A percentile compares a stretch with the other conserved stretches of the same genome.
Conservation (phyloP, 768 basidiomycete species). For the Phanerochaete carnosa region DNA sequence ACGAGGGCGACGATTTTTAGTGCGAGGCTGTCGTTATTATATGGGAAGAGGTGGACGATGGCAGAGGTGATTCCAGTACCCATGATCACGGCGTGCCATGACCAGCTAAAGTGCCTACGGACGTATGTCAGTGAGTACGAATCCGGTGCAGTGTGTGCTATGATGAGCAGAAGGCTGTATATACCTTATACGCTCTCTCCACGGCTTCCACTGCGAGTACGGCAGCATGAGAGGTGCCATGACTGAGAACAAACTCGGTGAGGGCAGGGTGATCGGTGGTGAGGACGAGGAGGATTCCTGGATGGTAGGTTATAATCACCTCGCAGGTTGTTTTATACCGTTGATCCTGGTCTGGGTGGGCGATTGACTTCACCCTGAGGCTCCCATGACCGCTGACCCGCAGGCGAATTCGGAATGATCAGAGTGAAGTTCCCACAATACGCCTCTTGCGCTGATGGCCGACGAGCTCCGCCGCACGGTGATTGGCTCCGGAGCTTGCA, state of each 20-base stretch:
- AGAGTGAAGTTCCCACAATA: neutral
- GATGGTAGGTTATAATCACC: neutral
- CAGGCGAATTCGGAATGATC: neutral
- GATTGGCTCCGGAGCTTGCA: neutral
- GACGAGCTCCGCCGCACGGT: neutral
- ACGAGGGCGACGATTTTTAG: constrained; percentile 34
- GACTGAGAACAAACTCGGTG: neutral
- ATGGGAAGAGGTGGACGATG: constrained; percentile 41
- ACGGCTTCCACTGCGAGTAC: constrained; percentile 28
- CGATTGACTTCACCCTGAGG: too few relatives aligned
- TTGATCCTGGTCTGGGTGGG: neutral
- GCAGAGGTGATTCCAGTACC: constrained; percentile 41
- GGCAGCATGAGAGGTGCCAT: constrained; percentile 15
- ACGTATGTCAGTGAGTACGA: neutral
- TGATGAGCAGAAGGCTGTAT: neutral
- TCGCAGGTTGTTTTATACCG: neutral
- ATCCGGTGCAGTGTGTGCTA: constrained; percentile 26
- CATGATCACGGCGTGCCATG: constrained; percentile 48
- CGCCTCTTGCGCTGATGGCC: neutral
- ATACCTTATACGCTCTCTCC: constrained; percentile 35
- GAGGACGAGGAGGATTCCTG: neutral
- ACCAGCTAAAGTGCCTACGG: constrained; percentile 42
- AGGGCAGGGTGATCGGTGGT: neutral
- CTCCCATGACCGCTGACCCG: neutral
- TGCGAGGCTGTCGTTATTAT: constrained; percentile 31